phyloP scores from a whole-genome alignment of 768 basidiomycete species.

The Lactarius hengduanensis region DNA sequence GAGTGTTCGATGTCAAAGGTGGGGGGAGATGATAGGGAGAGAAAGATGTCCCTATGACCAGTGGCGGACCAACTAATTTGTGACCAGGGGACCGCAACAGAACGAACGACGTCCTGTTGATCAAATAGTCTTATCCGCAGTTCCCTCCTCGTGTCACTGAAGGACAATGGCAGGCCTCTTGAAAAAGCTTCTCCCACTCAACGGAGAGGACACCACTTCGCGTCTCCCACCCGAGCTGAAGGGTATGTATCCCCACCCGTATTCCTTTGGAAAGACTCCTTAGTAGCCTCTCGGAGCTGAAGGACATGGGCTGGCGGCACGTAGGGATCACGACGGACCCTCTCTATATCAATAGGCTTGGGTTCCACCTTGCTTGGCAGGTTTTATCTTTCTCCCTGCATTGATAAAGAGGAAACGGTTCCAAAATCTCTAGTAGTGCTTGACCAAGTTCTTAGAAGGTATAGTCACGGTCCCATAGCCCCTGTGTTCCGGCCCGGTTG shows the following conservation, averaged over 20 bases:
- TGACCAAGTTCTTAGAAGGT: conserved; percentile 42
- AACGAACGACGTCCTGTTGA: conserved; percentile 31
- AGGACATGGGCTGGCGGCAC: conserved; percentile 13
- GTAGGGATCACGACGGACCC: conserved; percentile 24
- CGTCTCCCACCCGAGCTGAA: conserved; percentile 65
- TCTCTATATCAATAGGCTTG: conserved; percentile 31
- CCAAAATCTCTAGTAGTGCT: conserved; percentile 47
- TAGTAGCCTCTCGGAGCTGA: conserved; percentile 8
- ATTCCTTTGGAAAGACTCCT: conserved; percentile 33
- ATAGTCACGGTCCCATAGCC: conserved; percentile 51
- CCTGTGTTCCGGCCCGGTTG: conserved; percentile 35
- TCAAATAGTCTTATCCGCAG: conserved; percentile 41
- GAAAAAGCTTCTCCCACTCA: conserved; percentile 49
- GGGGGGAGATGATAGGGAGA: conserved; percentile 45
- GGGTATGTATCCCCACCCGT: conserved; percentile 36
- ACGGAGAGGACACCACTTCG: conserved; percentile 56
- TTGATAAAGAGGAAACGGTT: conserved; percentile 30
- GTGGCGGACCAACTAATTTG: conserved; percentile 44
- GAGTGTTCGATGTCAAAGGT: conserved; percentile 36
- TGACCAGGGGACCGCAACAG: conserved; percentile 46
- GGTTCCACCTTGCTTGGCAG: conserved; percentile 23
- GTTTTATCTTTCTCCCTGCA: conserved; percentile 35
- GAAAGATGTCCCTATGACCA: conserved; percentile 42
- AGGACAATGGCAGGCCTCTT: conserved; percentile 37
- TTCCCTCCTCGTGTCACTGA: conserved; percentile 46